These are phyloP conservation scores for Apiosordaria backusii DNA, from an alignment of 495 filamentous ascomycete genomes.

Conservation along the genomic window DNA sequence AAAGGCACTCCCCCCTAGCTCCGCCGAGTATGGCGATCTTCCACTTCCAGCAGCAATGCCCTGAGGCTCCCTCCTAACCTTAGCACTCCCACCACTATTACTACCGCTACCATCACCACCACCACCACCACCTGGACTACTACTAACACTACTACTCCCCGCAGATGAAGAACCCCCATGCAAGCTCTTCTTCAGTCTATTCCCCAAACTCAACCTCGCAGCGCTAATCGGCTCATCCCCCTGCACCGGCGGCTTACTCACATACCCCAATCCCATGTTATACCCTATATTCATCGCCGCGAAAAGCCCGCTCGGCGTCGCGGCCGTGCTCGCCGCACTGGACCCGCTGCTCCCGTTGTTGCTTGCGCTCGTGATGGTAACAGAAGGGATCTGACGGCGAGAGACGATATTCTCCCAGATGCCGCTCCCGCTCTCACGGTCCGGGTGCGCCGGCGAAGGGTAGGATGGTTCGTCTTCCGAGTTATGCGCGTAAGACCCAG, in stretches of 20 bases:
- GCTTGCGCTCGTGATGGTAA: not conserved
- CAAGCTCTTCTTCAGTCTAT: slow-evolving; percentile 40
- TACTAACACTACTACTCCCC: not conserved
- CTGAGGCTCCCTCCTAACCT: not conserved
- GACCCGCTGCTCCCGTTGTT: slow-evolving; percentile 20
- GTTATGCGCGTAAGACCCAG: not conserved
- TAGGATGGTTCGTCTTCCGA: slow-evolving; percentile 15
- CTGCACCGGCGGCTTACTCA: slow-evolving; percentile 18
- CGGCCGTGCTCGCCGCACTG: slow-evolving; percentile 14
- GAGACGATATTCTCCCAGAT: slow-evolving; percentile 36
- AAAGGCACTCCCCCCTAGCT: not conserved
- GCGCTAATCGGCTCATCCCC: slow-evolving; percentile 40
- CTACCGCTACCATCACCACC: not conserved
- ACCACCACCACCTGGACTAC: too few species aligned
- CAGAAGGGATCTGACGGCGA: slow-evolving; percentile 16
- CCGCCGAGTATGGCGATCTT: not conserved
- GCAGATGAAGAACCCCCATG: slow-evolving; percentile 17
- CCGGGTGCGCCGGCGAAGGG: slow-evolving; percentile 11
- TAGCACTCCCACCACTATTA: not conserved
- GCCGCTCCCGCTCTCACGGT: slow-evolving; percentile 22
- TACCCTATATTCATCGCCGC: not conserved
- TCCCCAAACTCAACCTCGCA: slow-evolving; percentile 44
- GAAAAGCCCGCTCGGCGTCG: slow-evolving; percentile 1
- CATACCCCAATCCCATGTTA: not conserved
- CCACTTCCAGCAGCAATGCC: not conserved